Conservation (phyloP, 2,329 filamentous ascomycete species). For the Cordyceps tenuipes region DNA sequence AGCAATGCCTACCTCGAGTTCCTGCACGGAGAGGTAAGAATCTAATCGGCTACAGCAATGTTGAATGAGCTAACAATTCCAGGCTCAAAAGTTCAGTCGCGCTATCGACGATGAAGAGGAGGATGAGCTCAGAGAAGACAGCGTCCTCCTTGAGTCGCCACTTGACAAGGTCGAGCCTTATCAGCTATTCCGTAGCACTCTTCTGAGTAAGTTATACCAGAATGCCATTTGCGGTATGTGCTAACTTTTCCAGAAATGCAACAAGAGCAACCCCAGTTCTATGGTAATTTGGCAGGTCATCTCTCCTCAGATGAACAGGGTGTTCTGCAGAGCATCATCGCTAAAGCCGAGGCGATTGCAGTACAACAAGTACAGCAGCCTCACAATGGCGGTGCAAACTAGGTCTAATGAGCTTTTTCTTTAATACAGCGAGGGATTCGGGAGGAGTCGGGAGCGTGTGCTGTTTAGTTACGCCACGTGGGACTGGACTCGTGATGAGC, state of each 20-base stretch:
- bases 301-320: conserved; percentile 73
- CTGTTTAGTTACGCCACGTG: neutral
- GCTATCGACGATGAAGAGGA: conserved; percentile 63
- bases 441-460: neutral
- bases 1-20: conserved; percentile 94
- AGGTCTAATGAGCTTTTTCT: neutral
- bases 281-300: conserved; percentile 69
- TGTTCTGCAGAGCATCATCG: conserved; percentile 71
- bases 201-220: conserved; percentile 60
- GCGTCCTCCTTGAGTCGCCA: conserved; percentile 84
- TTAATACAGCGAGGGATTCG: neutral
- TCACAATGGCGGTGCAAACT: conserved; percentile 16
- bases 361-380: conserved; percentile 15
- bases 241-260: conserved; percentile 57
- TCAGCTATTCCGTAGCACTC: conserved; percentile 71
- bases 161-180: conserved; percentile 95
- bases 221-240: neutral
- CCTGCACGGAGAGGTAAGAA: conserved; percentile 73
- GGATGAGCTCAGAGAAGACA: conserved; percentile 87
- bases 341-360: conserved; percentile 42
- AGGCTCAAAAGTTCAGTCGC: conserved; percentile 77
- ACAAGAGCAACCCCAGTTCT: conserved; percentile 84
- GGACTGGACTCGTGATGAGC: neutral
- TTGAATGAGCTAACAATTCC: conserved; percentile 17
- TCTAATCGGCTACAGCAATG: neutral